Conservation (phyloP, 306 rosid genomes). For the Sesbania bispinosa region DNA sequence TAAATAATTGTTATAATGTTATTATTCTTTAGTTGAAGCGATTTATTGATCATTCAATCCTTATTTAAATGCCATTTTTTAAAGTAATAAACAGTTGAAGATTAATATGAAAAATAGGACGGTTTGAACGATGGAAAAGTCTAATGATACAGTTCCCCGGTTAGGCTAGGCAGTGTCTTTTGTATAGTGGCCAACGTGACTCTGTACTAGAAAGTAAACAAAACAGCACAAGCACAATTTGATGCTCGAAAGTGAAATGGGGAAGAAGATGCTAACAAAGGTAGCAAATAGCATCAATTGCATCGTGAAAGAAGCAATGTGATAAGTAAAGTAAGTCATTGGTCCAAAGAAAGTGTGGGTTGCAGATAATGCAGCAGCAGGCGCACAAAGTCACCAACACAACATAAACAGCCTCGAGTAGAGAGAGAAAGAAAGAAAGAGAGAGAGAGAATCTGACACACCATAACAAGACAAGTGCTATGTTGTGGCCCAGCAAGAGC, state of each 20-base stretch:
- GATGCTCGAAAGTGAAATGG: constrained; percentile 25
- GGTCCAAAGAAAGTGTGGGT: constrained; percentile 29
- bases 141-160: not conserved
- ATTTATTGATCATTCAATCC: too few relatives aligned
- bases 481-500: constrained; percentile 61
- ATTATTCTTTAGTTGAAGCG: too few relatives aligned
- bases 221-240: constrained; percentile 19
- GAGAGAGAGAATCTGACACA: constrained; percentile 64
- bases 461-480: constrained; percentile 36
- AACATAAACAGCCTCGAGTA: constrained; percentile 17
- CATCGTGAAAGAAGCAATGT: not conserved
- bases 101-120: too few relatives aligned
- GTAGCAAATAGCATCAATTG: constrained; percentile 27
- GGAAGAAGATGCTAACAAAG: constrained; percentile 26
- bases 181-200: constrained; percentile 19
- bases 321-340: not conserved
- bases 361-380: constrained; percentile 45
- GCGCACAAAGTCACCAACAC: constrained; percentile 36
- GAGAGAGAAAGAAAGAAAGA: too few relatives aligned
- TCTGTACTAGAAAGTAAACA: constrained; percentile 17
- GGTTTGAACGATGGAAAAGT: constrained; percentile 14
- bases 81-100: too few relatives aligned
- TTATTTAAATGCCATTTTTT: too few relatives aligned
- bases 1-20: too few relatives aligned
- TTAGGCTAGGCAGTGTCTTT: not conserved